Evolutionary conservation across 495 filamentous ascomycete genomes (phyloP), one percentile per base, ranked within the genome.

Genomic region (Trichoderma parareesei): DNA sequence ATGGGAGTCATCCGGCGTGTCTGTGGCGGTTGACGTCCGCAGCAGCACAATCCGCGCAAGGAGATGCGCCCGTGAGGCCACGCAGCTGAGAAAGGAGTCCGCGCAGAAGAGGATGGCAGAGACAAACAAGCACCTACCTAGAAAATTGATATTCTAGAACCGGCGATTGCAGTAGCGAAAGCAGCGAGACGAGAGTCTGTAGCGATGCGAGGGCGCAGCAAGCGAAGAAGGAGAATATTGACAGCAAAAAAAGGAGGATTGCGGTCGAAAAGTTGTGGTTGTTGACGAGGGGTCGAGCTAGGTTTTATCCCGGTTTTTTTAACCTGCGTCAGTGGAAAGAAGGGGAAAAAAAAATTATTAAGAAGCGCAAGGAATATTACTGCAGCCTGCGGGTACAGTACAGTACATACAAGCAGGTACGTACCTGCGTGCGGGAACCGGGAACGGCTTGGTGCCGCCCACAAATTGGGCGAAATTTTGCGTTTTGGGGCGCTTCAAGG

Each of bases 201-300:
- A 27, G 27, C 27, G 27, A 49, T n/a, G 46, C n/a, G 18, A 18
- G 16, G 9, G 9, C 20, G 16, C 46, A 49, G 27, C 27, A 57
- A 57, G 53, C 27, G 53, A 35, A 57, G 9, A 57, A 57, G 27
- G 18, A 35, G 53, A 57, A n/a, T 14, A 10, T 10, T 20, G 48
- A 55, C 10, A 55, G 27, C 5, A 57, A 4, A 14, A 57, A 57
- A 57, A 57, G 20, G 49, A 37, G 27, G 53, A 37, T 8, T 57
- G 53, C 53, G 53, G 20, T 33, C 4, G 53, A 57, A 57, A 37
- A 57, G 27, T 35, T 33, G 20, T 35, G 20, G 27, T 11, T 57
- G 53, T 14, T 57, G 53, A 57, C 53, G 53, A 37, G 53, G 53
- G 53, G 53, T 57, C 53, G 11, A 33, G 53, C 53, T 57, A 57